Evolutionary conservation across 805 yeast species (phyloP), one percentile per base, ranked within the genome.

Genomic region (Dipodascus albidus): DNA sequence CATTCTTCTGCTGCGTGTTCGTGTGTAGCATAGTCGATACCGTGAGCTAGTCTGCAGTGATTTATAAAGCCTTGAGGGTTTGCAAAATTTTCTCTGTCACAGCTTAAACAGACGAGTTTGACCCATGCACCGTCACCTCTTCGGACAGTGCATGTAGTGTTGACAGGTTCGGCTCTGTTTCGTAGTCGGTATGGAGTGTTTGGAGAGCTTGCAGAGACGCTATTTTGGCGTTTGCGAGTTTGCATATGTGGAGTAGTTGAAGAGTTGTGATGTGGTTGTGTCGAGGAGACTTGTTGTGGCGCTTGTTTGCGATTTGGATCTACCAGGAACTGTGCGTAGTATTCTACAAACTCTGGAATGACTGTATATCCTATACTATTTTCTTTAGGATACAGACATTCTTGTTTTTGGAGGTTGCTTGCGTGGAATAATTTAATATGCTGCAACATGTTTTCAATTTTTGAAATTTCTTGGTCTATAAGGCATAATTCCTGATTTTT

Each of bases 1-100:
- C 44, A 38, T 19, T 38, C 44, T 14, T 38, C 44, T 11, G 44
- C 44, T 4, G 44, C 44, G n/a, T 38, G 44, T 17, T 38, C 44
- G 17, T n/a, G 20, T 4, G 20, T 38, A 6, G 44, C 44, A 38
- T n/a, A 38, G 44, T 38, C 44, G 15, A 38, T 38, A n/a, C 78
- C 70, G 64, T 86, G 95, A 3, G 89, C 85, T 23, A 83, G 75
- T 55, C 93, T 72, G 52, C 83, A 78, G 65, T 86, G 95, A 64
- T 85, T 86, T 35, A 85, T 74, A 59, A 86, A 84, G 15, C 93
- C 93, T 63, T 86, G 93, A 0, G 89, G 86, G 14, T 85, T 79
- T 4, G 86, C 81, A 62, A 86, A 86, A 57, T 84, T 85, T 44
- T 80, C 74, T 52, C 90, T 66, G 11, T 72, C 76, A 66, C 95